Evolutionary conservation across 345 rosid genomes (phyloP).

Genomic region (Bretschneidera sinensis): DNA sequence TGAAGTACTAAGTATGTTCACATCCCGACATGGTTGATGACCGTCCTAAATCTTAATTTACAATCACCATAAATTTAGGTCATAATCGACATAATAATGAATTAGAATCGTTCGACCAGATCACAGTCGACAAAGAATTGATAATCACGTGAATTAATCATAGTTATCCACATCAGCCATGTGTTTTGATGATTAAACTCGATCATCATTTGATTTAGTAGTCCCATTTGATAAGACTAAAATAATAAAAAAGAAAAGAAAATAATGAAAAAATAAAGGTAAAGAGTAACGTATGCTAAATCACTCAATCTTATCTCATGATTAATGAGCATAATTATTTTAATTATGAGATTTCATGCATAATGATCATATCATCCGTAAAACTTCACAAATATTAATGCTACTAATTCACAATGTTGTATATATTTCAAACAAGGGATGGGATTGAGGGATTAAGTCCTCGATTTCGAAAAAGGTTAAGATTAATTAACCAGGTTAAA

Average conservation of each 20-base stretch:
- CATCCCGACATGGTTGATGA: too few species aligned
- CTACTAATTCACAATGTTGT: too few species aligned
- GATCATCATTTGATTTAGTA: neutral
- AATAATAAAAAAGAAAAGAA: neutral
- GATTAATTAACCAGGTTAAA: neutral
- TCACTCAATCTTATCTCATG: neutral
- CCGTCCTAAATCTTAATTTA: too few species aligned
- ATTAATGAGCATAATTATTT: neutral
- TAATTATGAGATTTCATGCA: too few species aligned
- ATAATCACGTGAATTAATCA: slow-evolving; percentile 2
- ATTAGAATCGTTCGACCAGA: neutral
- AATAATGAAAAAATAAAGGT: neutral
- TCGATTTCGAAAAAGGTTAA: too few species aligned
- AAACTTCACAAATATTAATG: too few species aligned
- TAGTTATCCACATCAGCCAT: neutral
- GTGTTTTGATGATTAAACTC: slow-evolving; percentile 8
- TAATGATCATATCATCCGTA: too few species aligned
- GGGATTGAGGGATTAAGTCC: neutral
- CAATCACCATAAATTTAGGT: too few species aligned
- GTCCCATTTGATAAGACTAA: neutral
- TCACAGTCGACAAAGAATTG: neutral
- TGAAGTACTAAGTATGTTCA: too few species aligned
- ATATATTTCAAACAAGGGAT: neutral
- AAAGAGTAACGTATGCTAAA: neutral
- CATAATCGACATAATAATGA: neutral